Percentiles rank a stretch among this genome's conserved stretches.
These are phyloP conservation scores for Scedosporium aurantiacum DNA, from an alignment of 2,329 filamentous ascomycete species.

Conservation along the genomic window DNA sequence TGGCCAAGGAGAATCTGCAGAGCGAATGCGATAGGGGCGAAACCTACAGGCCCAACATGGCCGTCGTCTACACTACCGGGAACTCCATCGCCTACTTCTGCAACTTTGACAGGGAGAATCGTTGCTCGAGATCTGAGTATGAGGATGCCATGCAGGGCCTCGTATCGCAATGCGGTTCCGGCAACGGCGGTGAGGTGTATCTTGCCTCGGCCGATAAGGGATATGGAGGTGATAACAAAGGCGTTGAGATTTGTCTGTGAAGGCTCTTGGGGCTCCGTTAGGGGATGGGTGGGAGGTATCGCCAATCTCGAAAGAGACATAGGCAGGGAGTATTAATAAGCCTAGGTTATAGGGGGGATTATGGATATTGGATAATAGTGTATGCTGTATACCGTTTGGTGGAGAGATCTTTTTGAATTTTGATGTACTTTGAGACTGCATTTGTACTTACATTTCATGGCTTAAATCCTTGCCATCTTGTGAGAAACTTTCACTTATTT, in stretches of 20 bases:
- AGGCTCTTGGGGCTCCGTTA: background rate
- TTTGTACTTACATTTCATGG: background rate
- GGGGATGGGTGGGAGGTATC: too few relatives aligned
- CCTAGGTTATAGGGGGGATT: background rate
- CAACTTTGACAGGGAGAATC: constrained; percentile 7
- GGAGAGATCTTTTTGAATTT: background rate
- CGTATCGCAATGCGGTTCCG: background rate
- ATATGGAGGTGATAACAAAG: constrained; percentile 2
- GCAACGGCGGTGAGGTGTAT: background rate
- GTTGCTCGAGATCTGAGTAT: constrained; percentile 10
- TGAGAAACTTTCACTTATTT: background rate
- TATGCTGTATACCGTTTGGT: background rate
- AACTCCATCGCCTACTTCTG: constrained; percentile 10
- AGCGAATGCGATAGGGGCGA: constrained; percentile 8
- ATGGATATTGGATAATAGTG: background rate
- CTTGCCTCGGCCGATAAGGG: background rate
- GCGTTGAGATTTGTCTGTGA: constrained; percentile 1
- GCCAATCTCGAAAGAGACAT: too few relatives aligned
- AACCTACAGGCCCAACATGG: constrained; percentile 1
- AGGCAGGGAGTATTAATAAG: background rate
- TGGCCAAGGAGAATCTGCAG: constrained; percentile 9
- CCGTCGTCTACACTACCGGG: constrained; percentile 8
- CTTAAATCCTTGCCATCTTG: background rate
- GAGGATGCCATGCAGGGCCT: constrained; percentile 2
- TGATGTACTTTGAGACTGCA: background rate